Base-by-base conservation (phyloP, 2,329 filamentous ascomycete species). In the Elsinoe perseae region DNA sequence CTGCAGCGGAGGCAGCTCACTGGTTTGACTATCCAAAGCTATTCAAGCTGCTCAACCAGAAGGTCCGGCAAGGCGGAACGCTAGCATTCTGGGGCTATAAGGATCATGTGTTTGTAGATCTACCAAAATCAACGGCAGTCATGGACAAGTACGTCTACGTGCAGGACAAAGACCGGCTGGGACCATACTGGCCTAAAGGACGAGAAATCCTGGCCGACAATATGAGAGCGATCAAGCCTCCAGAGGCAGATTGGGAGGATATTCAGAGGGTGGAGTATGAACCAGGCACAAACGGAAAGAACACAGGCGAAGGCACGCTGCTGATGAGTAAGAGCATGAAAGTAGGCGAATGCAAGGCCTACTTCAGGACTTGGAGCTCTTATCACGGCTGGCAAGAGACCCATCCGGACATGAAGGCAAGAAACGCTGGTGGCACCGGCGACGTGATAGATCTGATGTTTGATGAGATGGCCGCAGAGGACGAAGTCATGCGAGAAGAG, bases 71-170 rank as follows among this genome's bases (percentile, higher is more conserved):
- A 1, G 79, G 79, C 12, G 82, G 81, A 14, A 80, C 79, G 0
- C 62, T 86, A n/a, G 81, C 81, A 0, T 82, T 83, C 64, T 85
- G 79, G 80, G 82, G 81, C 1, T 86, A 86, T 67, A 82, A 80
- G 63, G 83, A 86, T 67, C 81, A 80, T 63, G 72, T 82, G 30
- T 75, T 86, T 53, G 68, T 82, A 14, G 76, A 79, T 20, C 75
- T 75, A 60, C 75, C 78, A 5, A 63, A 64, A 30, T 80, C 80
- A 14, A 82, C 77, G 21, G 64, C 65, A 43, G 72, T 85, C 21
- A 73, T 84, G 64, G 71, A 80, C 63, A 67, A 70, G 25, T 85
- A 80, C 61, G 74, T 77, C 58, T 84, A 84, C 69, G 77, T 74
- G 5, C 56, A 58, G 14, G 65, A 72, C 14, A 73, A 78, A 28